phyloP scores from a whole-genome alignment of 2,329 filamentous ascomycete genomes.

The Neofusicoccum ribis region DNA sequence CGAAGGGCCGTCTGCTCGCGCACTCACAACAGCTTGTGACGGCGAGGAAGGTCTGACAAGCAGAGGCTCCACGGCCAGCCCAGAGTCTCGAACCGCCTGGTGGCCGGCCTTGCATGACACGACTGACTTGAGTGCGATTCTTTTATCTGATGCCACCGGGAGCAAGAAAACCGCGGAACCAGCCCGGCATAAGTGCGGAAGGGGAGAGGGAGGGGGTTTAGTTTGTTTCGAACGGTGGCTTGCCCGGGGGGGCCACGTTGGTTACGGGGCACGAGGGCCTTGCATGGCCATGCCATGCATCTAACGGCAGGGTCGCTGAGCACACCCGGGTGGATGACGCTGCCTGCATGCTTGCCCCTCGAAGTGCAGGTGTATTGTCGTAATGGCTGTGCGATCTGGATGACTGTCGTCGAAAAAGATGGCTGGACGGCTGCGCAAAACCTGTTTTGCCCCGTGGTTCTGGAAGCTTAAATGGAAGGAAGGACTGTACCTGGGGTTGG shows the following conservation, averaged over 20 bases:
- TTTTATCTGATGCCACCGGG: not conserved
- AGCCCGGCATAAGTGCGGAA: not conserved
- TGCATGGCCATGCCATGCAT: too few species aligned
- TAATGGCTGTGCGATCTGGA: too few species aligned
- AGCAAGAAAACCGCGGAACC: not conserved
- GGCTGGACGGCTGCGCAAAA: not conserved
- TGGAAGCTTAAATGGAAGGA: not conserved
- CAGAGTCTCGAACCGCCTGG: not conserved
- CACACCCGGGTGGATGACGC: too few species aligned
- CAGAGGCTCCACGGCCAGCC: not conserved
- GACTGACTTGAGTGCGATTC: not conserved
- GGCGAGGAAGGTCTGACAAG: not conserved
- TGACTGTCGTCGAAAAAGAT: too few species aligned
- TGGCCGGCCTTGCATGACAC: not conserved
- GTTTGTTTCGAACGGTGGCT: not conserved
- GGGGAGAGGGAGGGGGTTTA: not conserved
- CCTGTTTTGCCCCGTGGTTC: not conserved
- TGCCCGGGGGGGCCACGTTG: too few species aligned
- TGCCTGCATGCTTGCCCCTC: too few species aligned
- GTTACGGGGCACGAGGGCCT: too few species aligned
- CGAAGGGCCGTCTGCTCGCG: not conserved
- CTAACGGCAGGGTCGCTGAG: too few species aligned
- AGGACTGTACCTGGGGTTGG: not conserved
- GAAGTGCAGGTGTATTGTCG: too few species aligned
- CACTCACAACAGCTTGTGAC: not conserved